Conservation (phyloP, 2,329 filamentous ascomycete genomes). For the Plectosphaerella plurivora region DNA sequence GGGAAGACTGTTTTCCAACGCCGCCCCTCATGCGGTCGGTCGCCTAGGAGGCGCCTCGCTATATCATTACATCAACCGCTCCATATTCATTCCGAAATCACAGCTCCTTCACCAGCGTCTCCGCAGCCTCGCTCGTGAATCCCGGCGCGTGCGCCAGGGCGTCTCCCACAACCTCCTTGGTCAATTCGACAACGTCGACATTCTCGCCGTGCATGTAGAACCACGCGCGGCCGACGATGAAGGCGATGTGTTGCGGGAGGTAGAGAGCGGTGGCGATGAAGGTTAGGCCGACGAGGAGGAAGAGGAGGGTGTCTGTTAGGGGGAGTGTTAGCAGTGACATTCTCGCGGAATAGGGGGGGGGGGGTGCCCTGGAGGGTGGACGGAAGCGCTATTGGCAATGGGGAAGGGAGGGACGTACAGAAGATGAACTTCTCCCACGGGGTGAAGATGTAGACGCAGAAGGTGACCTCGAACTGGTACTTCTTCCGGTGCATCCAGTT, state of each 20-base stretch:
- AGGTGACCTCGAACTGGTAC: slow-evolving; percentile 98
- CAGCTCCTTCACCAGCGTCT: slow-evolving; percentile 29
- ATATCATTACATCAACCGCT: background rate
- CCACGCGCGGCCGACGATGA: slow-evolving; percentile 79
- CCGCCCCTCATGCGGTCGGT: background rate
- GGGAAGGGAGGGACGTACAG: slow-evolving; percentile 57
- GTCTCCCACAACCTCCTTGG: slow-evolving; percentile 30
- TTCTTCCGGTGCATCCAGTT: slow-evolving; percentile 92
- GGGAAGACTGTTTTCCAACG: background rate
- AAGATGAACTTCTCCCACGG: slow-evolving; percentile 95
- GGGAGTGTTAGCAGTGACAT: background rate
- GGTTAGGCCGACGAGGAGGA: slow-evolving; percentile 83
- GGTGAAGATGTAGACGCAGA: slow-evolving; percentile 95
- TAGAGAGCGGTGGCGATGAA: slow-evolving; percentile 86
- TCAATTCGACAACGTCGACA: slow-evolving; percentile 44
- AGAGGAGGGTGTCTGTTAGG: slow-evolving; percentile 77
- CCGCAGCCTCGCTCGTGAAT: slow-evolving; percentile 14
- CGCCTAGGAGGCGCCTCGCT: background rate
- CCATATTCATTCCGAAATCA: slow-evolving; percentile 13
- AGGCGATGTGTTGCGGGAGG: slow-evolving; percentile 83
- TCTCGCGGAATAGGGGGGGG: background rate
- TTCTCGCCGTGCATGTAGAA: slow-evolving; percentile 92
- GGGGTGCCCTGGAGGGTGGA: background rate
- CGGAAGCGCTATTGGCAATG: background rate
- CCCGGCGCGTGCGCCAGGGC: slow-evolving; percentile 10